Base-by-base conservation (phyloP, 2,329 filamentous ascomycete genomes). In the Colletotrichum lindemuthianum region DNA sequence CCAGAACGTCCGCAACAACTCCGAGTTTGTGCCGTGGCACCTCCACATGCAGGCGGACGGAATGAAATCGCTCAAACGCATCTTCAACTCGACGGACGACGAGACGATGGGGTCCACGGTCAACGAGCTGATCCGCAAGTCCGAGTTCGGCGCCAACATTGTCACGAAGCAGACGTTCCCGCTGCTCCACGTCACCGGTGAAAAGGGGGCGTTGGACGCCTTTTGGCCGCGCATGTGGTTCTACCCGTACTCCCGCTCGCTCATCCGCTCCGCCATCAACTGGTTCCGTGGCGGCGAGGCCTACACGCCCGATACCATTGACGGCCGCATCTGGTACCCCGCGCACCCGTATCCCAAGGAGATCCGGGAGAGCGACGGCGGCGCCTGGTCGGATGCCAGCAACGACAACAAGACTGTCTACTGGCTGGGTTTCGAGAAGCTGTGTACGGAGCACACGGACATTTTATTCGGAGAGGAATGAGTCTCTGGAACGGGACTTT, bases 171-270 rank as follows among this genome's bases (percentile, higher is more conserved):
- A 74, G 15, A 75, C 78, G 12, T 77, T 75, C 37, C 71, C 72
- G 7, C 58, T 81, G 36, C 75, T 77, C 64, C 78, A 81, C 68
- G 78, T 76, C 67, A 81, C 78, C 0, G 77, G 77, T 8, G 59
- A 70, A 65, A 81, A 81, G 67, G 70, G 72, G 3, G 68, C 66
- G 15, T 60, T 78, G 4, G 68, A 74, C 24, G 33, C 53, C 1
- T 75, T 76, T 68, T 81, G 74, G 64, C 68, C 70, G 13, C 71
- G 70, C 32, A 70, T 78, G 69, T 81, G 78, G 78, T 81, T 77
- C 68, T 75, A 72, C 45, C 77, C 76, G 4, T 75, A 74, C 53
- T 70, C 70, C 15, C 66, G 72, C 36, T 69, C 72, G 1, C 61
- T 80, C 12, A 68, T 79, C 24, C 69, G 63, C 13, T 74, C 74